Conservation (phyloP, 495 filamentous ascomycete species). For the Podospora appendiculata region DNA sequence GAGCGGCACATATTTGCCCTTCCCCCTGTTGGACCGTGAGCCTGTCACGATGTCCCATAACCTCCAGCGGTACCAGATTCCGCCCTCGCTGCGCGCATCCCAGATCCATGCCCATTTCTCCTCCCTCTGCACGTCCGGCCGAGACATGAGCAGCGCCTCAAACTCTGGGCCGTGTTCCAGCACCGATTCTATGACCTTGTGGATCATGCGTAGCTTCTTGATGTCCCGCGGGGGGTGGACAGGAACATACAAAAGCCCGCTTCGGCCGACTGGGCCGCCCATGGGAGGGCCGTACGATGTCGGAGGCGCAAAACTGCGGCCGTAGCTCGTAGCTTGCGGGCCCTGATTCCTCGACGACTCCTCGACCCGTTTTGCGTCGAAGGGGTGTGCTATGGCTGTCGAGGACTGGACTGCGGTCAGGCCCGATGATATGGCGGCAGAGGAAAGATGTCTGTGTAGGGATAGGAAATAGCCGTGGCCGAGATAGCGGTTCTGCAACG, state of each 20-base stretch:
- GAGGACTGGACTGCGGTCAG: conserved; percentile 46
- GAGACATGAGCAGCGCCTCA: conserved; percentile 85
- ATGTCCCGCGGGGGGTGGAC: conserved; percentile 72
- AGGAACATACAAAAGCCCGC: conserved; percentile 55
- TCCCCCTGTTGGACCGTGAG: conserved; percentile 21
- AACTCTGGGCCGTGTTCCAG: conserved; percentile 79
- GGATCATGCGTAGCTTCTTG: conserved; percentile 73
- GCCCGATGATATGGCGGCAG: conserved; percentile 57
- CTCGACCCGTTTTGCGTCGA: conserved; percentile 71
- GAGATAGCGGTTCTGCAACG: conserved; percentile 78
- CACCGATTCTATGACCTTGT: conserved; percentile 76
- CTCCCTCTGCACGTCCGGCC: conserved; percentile 68
- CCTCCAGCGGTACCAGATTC: conserved; percentile 85
- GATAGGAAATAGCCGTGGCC: conserved; percentile 80
- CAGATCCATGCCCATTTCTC: conserved; percentile 93
- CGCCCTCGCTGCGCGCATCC: conserved; percentile 72
- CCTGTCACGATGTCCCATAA: conserved; percentile 76
- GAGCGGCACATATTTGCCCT: conserved; percentile 45
- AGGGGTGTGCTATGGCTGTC: conserved; percentile 56
- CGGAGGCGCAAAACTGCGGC: conserved; percentile 78
- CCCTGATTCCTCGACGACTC: conserved; percentile 39
- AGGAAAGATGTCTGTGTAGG: conserved; percentile 77
- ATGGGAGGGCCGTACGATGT: conserved; percentile 47
- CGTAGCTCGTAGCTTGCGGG: conserved; percentile 52
- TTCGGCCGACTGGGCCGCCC: conserved; percentile 37